A percentile compares a stretch with the other conserved stretches of the same genome.
Conservation (phyloP, 768 basidiomycete genomes). For the Suillus decipiens region DNA sequence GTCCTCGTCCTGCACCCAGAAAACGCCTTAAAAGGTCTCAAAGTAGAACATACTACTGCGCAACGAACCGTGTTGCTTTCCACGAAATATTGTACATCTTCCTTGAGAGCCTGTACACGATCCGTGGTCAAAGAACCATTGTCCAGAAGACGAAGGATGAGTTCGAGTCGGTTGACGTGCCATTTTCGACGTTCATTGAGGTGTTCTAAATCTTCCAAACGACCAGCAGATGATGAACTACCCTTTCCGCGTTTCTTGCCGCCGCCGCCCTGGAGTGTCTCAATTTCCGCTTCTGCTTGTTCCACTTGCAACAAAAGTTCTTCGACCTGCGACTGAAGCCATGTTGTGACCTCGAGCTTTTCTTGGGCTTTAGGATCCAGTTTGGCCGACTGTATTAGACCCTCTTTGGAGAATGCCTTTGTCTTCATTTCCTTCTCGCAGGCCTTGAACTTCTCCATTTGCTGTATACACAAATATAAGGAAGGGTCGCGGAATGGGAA, state of each 20-base stretch:
- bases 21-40: slow-evolving; percentile 23
- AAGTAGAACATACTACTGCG: slow-evolving; percentile 11
- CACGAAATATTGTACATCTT: slow-evolving; percentile 95
- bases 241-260: slow-evolving; percentile 87
- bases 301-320: slow-evolving; percentile 93
- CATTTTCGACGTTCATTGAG: slow-evolving; percentile 94
- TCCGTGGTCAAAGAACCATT: slow-evolving; percentile 89
- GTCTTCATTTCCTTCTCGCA: slow-evolving; percentile 99
- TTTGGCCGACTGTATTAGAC: slow-evolving; percentile 89
- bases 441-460: slow-evolving; percentile 99
- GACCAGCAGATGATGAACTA: slow-evolving; percentile 61
- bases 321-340: slow-evolving; percentile 89
- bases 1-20: slow-evolving; percentile 76
- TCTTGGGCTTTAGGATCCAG: slow-evolving; percentile 98
- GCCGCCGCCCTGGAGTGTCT: slow-evolving; percentile 65
- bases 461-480: slow-evolving; percentile 52
- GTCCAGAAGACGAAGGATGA: slow-evolving; percentile 89
- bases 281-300: slow-evolving; percentile 92
- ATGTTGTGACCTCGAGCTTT: slow-evolving; percentile 85
- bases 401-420: slow-evolving; percentile 99
- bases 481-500: slow-evolving; percentile 17
- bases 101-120: slow-evolving; percentile 78
- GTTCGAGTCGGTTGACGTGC: slow-evolving; percentile 91
- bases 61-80: slow-evolving; percentile 88
- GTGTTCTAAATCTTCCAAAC: slow-evolving; percentile 80